Evolutionary conservation across 306 rosid species (phyloP).

Genomic region (Sicyos baderoa): DNA sequence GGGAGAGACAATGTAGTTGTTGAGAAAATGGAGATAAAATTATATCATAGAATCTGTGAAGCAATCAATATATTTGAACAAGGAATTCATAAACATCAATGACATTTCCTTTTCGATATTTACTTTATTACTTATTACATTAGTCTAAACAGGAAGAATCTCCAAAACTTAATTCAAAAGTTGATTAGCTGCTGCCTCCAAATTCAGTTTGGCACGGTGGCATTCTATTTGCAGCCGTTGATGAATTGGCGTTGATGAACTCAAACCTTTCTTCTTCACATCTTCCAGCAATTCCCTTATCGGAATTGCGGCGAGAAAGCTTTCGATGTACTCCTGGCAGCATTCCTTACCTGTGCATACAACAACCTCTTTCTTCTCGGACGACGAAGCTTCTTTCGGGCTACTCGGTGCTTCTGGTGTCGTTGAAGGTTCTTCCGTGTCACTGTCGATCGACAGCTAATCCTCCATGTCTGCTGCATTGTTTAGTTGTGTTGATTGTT

Average conservation of each 20-base stretch:
- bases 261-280: constrained; percentile 30
- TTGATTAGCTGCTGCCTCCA: background rate
- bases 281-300: constrained; percentile 31
- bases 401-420: background rate
- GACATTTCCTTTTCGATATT: background rate
- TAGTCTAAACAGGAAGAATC: background rate
- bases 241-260: constrained; percentile 23
- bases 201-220: constrained; percentile 20
- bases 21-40: too few relatives aligned
- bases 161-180: background rate
- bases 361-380: constrained; percentile 27
- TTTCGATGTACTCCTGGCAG: constrained; percentile 32
- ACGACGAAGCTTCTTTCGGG: constrained; percentile 6
- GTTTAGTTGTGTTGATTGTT: background rate
- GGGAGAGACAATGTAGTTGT: too few relatives aligned
- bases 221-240: constrained; percentile 37
- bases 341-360: constrained; percentile 29
- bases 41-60: too few relatives aligned
- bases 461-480: background rate
- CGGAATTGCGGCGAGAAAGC: constrained; percentile 37
- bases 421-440: background rate
- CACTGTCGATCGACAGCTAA: background rate
- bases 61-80: too few relatives aligned
- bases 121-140: background rate
- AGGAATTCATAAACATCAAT: too few relatives aligned